Percentiles rank a stretch among this genome's conserved stretches.
Evolutionary conservation across 371 early-diverging fungal species (phyloP).

Genomic region (Apophysomyces trapeziformis): DNA sequence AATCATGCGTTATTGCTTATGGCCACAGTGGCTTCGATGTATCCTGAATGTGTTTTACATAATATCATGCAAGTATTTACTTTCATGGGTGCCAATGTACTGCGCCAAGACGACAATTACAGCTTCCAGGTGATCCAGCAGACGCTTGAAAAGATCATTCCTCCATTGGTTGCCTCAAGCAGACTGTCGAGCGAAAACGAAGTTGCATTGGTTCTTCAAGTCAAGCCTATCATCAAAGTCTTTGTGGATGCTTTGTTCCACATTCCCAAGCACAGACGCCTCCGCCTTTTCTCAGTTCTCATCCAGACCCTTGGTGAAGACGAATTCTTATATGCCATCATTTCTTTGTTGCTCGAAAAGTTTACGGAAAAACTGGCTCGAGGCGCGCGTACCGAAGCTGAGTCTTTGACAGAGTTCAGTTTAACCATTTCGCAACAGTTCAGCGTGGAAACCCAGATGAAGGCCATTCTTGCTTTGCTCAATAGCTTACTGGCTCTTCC

Average conservation of each 20-base stretch:
- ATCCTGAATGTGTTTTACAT: conserved; percentile 85
- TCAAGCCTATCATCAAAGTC: conserved; percentile 81
- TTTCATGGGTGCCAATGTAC: conserved; percentile 96
- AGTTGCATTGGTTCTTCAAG: conserved; percentile 47
- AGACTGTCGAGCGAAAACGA: conserved; percentile 54
- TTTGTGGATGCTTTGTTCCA: conserved; percentile 93
- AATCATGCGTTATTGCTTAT: conserved; percentile 87
- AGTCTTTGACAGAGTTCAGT: conserved; percentile 70
- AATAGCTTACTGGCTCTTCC: conserved; percentile 66
- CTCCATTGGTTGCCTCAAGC: conserved; percentile 75
- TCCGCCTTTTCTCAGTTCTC: conserved; percentile 84
- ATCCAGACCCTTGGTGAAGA: conserved; percentile 81
- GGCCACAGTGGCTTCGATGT: conserved; percentile 83
- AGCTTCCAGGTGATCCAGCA: conserved; percentile 94
- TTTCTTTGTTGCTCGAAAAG: conserved; percentile 77
- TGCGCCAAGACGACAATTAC: conserved; percentile 95
- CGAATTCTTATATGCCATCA: conserved; percentile 74
- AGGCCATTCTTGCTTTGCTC: conserved; percentile 64
- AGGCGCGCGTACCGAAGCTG: conserved; percentile 59
- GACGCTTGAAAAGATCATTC: conserved; percentile 86
- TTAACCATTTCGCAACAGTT: conserved; percentile 68
- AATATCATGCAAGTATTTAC: conserved; percentile 97
- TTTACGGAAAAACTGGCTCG: conserved; percentile 60
- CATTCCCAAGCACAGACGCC: conserved; percentile 92
- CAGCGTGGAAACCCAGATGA: conserved; percentile 69